Evolutionary conservation across 306 rosid genomes (phyloP), one percentile per base, ranked within the genome.

Genomic region (Quercus parvula): DNA sequence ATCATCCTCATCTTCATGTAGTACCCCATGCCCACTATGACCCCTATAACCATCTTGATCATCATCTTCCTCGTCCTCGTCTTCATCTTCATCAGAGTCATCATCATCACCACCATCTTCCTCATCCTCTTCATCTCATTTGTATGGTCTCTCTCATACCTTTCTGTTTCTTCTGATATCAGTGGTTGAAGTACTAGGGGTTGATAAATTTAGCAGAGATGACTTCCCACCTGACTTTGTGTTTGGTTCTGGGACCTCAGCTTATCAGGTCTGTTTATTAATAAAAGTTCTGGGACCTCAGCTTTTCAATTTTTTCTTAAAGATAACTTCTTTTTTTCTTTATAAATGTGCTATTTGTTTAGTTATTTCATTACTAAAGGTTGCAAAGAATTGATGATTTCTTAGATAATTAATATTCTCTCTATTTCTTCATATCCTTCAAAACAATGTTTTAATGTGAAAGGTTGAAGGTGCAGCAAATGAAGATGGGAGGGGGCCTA

Each of bases 241-340:
- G 0, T 92, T 92, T 72, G 94, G 96, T n/a, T 89, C 90, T 2
- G 69, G 83, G 75, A 77, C 91, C 75, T 85, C 96, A 0, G 94
- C 96, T 74, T 92, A 86, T 57, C 96, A 92, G 91, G 96, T 85
- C 18, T 7, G 11, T 61, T 17, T 10, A 49, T 12, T 49, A 49
- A 12, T 11, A 10, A 49, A 46, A 10, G 54, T 10, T 49, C 15
- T 12, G 13, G 4, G 13, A 49, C 54, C 2, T 2, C 13, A 41
- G 46, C 64, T 58, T 58, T 9, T 6, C 0, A 28, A 14, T 31
- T 31, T 31, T 15, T 15, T 20, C 5, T 58, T 58, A 58, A n/a
- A 58, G 7, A 41, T 8, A 41, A 41, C 46, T 41, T 41, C 44
- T 38, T 38, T 38, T 41, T 41, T 8, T 41, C 46, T 41, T 8